Evolutionary conservation across 2,329 filamentous ascomycete genomes (phyloP).

Genomic region (Penicillium sp.): DNA sequence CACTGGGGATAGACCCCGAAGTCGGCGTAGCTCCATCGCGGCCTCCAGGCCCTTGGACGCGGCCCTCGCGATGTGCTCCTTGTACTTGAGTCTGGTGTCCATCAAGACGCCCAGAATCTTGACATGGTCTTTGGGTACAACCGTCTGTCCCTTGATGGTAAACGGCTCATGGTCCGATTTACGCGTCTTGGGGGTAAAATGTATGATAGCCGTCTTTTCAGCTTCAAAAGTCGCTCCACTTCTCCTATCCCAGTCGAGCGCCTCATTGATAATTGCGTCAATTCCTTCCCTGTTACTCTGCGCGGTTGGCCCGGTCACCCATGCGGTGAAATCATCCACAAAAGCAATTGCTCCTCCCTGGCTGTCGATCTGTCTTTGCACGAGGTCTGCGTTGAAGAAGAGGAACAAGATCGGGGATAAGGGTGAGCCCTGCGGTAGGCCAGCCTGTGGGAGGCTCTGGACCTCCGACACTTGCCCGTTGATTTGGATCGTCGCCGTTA

Average conservation of each 20-base stretch:
- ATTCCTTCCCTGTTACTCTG: conserved; percentile 15
- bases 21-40: conserved; percentile 16
- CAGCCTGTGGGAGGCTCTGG: too few species aligned
- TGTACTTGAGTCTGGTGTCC: conserved; percentile 28
- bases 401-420: too few species aligned
- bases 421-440: too few species aligned
- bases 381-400: conserved; percentile 23
- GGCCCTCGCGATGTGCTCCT: conserved; percentile 18
- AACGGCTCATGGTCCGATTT: conserved; percentile 20
- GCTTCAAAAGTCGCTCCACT: conserved; percentile 35
- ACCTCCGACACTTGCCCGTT: too few species aligned
- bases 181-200: conserved; percentile 29
- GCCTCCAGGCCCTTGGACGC: conserved; percentile 27
- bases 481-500: too few species aligned
- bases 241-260: conserved; percentile 26
- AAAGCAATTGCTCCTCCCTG: conserved; percentile 22
- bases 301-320: conserved; percentile 11
- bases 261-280: conserved; percentile 17
- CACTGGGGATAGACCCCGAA: conserved; percentile 15
- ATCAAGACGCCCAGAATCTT: conserved; percentile 26
- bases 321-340: conserved; percentile 17
- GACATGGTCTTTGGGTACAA: conserved; percentile 15
- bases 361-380: conserved; percentile 31
- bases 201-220: conserved; percentile 35
- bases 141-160: conserved; percentile 20